Base-by-base conservation (phyloP, 805 yeast species). In the Suhomyces sp. region DNA sequence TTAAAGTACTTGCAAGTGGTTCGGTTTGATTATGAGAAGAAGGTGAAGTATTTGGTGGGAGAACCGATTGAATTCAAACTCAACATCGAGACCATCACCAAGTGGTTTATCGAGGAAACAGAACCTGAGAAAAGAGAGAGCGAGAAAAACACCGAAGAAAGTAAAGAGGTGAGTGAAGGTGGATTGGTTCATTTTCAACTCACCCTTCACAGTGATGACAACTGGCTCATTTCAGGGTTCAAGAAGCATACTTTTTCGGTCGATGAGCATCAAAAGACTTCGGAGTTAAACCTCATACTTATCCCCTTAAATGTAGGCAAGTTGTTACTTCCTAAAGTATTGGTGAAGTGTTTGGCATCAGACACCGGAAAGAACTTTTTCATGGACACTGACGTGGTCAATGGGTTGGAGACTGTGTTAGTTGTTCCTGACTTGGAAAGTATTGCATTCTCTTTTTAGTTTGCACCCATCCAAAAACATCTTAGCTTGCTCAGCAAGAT, bases 221-320 rank as follows among this genome's bases (percentile, higher is more conserved):
- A 77, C 49, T 93, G 98, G 98, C 64, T 90, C 2, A 71, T 91
- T 4, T 83, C 90, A 5, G 98, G 98, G 0, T 76, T 80, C 55
- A 83, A 83, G 54, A 76, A 74, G 52, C 82, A 83, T 45, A 64
- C 73, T 9, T 80, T 90, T 55, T 64, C 72, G 2, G 67, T 78
- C 5, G 58, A 48, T 49, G 47, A 36, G 26, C 22, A 15, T 40
- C 61, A 51, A 24, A 53, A 46, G 44, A 48, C 41, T n/a, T 50
- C 56, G 24, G 54, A 52, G 13, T 54, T 75, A 36, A 66, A 76
- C 15, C 53, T 91, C 15, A 70, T 79, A 3, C 67, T 92, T 55
- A 78, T 90, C 13, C 97, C 98, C 1, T 66, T 90, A 50, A 86
- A 82, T 55, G 82, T 85, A 22, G 97, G 98, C 0, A 84, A 85